A percentile compares a stretch with the other conserved stretches of the same genome.
These are phyloP conservation scores for Stellera chamaejasme DNA, from an alignment of 345 rosid species.

Conservation along the genomic window DNA sequence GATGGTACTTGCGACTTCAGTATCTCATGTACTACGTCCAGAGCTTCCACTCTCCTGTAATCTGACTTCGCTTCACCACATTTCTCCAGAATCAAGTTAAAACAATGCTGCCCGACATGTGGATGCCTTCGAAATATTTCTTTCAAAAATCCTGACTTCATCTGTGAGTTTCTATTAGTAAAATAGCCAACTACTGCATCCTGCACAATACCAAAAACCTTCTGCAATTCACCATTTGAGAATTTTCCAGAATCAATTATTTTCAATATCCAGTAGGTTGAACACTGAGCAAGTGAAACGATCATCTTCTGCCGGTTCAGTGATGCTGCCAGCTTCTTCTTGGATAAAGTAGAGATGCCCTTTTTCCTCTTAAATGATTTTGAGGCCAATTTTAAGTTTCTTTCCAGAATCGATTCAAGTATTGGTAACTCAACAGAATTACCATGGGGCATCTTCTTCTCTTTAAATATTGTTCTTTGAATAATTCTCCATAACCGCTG, in stretches of 20 bases:
- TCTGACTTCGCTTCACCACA: constrained; percentile 51
- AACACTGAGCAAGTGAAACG: constrained; percentile 58
- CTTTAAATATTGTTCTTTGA: constrained; percentile 83
- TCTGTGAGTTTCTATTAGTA: constrained; percentile 66
- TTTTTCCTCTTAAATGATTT: constrained; percentile 86
- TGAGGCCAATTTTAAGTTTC: constrained; percentile 72
- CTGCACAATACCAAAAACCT: constrained; percentile 43
- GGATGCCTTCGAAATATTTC: constrained; percentile 72
- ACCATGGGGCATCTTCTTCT: constrained; percentile 60
- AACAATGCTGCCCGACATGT: constrained; percentile 56
- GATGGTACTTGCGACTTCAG: constrained; percentile 42
- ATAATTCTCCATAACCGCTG: constrained; percentile 93
- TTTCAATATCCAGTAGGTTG: constrained; percentile 74
- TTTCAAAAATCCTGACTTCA: constrained; percentile 65
- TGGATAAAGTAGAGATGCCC: constrained; percentile 43
- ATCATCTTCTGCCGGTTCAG: constrained; percentile 70
- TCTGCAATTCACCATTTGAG: constrained; percentile 46
- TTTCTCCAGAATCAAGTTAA: constrained; percentile 57
- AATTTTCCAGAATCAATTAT: constrained; percentile 58
- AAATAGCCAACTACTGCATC: constrained; percentile 48
- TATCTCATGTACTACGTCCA: constrained; percentile 64
- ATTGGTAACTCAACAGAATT: constrained; percentile 40
- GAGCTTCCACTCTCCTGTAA: constrained; percentile 74
- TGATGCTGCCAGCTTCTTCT: constrained; percentile 67
- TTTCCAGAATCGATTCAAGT: constrained; percentile 64